A percentile compares a stretch with the other conserved stretches of the same genome.
Conservation (phyloP, 2,329 filamentous ascomycete genomes). For the Blastomyces emzantsi region DNA sequence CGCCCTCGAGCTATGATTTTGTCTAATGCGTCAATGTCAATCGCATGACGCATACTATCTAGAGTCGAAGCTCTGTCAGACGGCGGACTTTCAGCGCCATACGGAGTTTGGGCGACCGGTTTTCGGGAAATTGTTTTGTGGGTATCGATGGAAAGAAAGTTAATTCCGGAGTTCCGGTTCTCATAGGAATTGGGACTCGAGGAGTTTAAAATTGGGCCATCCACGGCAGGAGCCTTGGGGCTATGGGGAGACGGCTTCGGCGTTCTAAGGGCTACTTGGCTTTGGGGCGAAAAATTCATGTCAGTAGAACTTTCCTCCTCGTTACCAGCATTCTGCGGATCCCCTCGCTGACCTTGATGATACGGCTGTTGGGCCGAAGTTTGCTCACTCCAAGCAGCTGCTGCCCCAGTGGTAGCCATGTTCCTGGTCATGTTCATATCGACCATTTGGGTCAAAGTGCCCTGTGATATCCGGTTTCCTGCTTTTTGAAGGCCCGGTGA, state of each 20-base stretch:
- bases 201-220: neutral
- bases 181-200: conserved; percentile 12
- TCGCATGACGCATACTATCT: conserved; percentile 35
- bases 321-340: conserved; percentile 29
- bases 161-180: neutral
- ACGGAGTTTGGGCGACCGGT: conserved; percentile 35
- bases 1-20: conserved; percentile 31
- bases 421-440: conserved; percentile 52
- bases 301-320: conserved; percentile 26
- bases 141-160: conserved; percentile 7
- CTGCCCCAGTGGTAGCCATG: conserved; percentile 30
- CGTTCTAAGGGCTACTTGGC: conserved; percentile 9
- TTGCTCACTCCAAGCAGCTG: conserved; percentile 33
- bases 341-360: conserved; percentile 33
- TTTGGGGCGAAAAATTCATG: conserved; percentile 19
- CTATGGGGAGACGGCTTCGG: neutral
- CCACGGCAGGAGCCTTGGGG: neutral
- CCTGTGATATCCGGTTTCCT: conserved; percentile 73
- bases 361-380: conserved; percentile 22
- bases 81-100: conserved; percentile 18
- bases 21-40: conserved; percentile 44
- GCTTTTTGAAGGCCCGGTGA: conserved; percentile 70
- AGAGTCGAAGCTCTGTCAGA: conserved; percentile 29
- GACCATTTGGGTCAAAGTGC: conserved; percentile 70
- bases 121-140: conserved; percentile 34